Base-by-base conservation (phyloP, 495 filamentous ascomycete species). In the Symbiotaphrina buchneri region DNA sequence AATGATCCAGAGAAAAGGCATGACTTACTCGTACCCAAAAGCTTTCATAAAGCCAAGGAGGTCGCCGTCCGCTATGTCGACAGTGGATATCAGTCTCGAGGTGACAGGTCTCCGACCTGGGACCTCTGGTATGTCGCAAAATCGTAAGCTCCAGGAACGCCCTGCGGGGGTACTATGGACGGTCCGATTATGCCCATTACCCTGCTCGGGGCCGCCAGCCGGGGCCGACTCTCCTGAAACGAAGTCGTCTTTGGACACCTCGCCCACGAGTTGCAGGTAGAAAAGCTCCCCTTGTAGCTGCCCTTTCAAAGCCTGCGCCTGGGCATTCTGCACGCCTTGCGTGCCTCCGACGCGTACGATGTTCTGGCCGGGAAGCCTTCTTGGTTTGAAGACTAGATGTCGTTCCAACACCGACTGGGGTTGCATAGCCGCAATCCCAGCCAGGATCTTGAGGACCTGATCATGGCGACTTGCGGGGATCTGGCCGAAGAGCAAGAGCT, bases 381-480 rank as follows among this genome's bases (percentile, higher is more conserved):
- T 56, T 21, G 74, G 72, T 43, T 68, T 70, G 58, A 71, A 79
- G 36, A 77, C 47, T 39, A 75, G 49, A 40, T 68, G 66, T 31
- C 71, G 65, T 42, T 73, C 63, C 27, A 65, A 36, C 33, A 63
- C 49, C 35, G 54, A 56, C 38, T 58, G 52, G 16, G 74, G 74
- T 36, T 69, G 64, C 65, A 73, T 71, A 37, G 65, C 67, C 18
- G 69, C 64, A 33, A 78, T 46, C 27, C 71, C 74, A 15, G 71
- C 61, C 32, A 80, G 58, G 42, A 78, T 65, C 32, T 71, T 63
- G 30, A 76, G 54, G 27, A 78, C 56, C 48, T 73, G 70, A 41
- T 51, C 42, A 42, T 63, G 58, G 10, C 60, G 56, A 3, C 45
- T 33, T 15, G 36, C 21, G 4, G 63, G 51, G 21, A 66, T 43